Evolutionary conservation across 106 monocot species (phyloP).

Genomic region (Posidonia australis): DNA sequence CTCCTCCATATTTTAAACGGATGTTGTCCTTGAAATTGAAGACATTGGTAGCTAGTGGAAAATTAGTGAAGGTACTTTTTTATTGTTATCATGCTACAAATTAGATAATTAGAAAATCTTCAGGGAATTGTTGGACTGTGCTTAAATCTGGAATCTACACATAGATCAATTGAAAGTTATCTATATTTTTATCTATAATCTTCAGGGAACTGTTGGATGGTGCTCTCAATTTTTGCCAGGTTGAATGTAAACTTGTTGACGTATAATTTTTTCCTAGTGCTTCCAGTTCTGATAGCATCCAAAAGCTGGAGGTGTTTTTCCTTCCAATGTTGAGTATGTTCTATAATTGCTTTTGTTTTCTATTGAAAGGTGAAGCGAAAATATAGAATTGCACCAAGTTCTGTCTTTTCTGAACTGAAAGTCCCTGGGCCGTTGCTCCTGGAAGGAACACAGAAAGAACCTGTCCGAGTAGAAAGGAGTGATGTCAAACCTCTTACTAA

Average conservation of each 20-base stretch:
- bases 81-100: not conserved
- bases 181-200: not conserved
- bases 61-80: constrained; percentile 54
- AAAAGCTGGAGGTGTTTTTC: not conserved
- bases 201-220: too few relatives aligned
- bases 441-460: constrained; percentile 31
- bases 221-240: not conserved
- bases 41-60: constrained; percentile 37
- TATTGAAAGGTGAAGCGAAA: constrained; percentile 60
- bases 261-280: not conserved
- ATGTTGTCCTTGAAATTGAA: constrained; percentile 51
- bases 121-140: not conserved
- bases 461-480: constrained; percentile 12
- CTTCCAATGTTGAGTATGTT: not conserved
- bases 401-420: constrained; percentile 26
- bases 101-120: not conserved
- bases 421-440: constrained; percentile 21
- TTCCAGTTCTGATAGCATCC: not conserved
- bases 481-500: constrained; percentile 34
- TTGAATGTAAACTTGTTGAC: not conserved
- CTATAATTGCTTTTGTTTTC: not conserved
- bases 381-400: constrained; percentile 59
- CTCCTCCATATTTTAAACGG: constrained; percentile 54
- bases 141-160: not conserved
- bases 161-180: not conserved